Conservation (phyloP, 108 stramenopile genomes). For the Cyclotella distinguenda region DNA sequence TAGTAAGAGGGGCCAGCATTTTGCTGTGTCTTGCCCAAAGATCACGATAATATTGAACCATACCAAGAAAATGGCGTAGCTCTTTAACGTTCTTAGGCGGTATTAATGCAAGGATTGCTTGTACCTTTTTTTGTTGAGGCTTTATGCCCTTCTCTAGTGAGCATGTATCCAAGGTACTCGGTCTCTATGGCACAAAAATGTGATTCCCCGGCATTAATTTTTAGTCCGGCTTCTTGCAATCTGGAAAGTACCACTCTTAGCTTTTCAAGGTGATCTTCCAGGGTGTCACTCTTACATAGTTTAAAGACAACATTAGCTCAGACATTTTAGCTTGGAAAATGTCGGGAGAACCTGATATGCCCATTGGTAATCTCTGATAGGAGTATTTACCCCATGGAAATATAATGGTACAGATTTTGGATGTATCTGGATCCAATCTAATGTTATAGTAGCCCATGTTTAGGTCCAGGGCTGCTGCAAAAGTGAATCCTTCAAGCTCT, state of each 20-base stretch:
- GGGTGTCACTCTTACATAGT: conserved; percentile 15
- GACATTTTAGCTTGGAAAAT: conserved; percentile 29
- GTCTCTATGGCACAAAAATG: conserved; percentile 15
- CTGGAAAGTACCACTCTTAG: conserved; percentile 12
- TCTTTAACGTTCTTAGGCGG: conserved; percentile 17
- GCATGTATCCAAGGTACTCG: conserved; percentile 12
- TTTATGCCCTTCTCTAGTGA: conserved; percentile 28
- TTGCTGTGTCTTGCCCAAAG: conserved; percentile 29
- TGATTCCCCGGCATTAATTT: conserved; percentile 30
- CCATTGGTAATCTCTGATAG: conserved; percentile 31
- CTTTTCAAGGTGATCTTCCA: conserved; percentile 31
- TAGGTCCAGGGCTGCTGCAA: conserved; percentile 36
- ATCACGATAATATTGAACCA: conserved; percentile 40
- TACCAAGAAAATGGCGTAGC: conserved; percentile 34
- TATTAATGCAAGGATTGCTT: conserved; percentile 23
- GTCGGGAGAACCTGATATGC: conserved; percentile 24
- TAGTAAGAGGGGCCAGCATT: conserved; percentile 41
- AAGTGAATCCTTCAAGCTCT: conserved; percentile 38
- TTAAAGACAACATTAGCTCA: conserved; percentile 21
- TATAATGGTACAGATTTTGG: conserved; percentile 23
- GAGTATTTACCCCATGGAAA: conserved; percentile 20
- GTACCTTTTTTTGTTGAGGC: conserved; percentile 35
- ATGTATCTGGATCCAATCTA: conserved; percentile 1
- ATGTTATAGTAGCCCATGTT: conserved; percentile 47
- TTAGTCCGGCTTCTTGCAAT: conserved; percentile 20